Conservation (phyloP, 2,329 filamentous ascomycete species). For the Fusarium sp. region DNA sequence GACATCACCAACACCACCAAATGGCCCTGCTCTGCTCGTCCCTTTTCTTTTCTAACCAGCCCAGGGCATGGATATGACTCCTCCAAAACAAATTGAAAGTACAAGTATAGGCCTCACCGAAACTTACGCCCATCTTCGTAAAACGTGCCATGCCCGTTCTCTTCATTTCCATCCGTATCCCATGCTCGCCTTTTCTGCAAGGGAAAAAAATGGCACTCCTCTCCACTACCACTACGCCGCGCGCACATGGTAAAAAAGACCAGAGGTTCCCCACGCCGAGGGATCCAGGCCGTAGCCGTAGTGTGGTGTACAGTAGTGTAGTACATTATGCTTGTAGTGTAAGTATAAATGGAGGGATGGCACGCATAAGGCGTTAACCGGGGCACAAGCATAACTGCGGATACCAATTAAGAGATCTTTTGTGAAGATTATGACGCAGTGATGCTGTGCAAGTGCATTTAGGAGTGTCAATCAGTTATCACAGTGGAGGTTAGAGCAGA, state of each 20-base stretch:
- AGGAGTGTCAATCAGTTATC: slow-evolving; percentile 9
- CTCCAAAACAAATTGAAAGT: slow-evolving; percentile 11
- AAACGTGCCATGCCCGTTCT: slow-evolving; percentile 25
- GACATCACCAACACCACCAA: slow-evolving; percentile 34
- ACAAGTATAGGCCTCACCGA: slow-evolving; percentile 35
- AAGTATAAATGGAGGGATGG: slow-evolving; percentile 31
- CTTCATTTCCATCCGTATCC: slow-evolving; percentile 43
- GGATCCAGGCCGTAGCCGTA: slow-evolving; percentile 1
- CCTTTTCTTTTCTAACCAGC: not conserved
- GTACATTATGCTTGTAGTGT: not conserved
- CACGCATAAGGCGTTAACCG: slow-evolving; percentile 23
- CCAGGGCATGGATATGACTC: slow-evolving; percentile 28
- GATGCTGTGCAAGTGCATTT: slow-evolving; percentile 16
- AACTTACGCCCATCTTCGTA: slow-evolving; percentile 21
- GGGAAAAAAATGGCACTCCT: slow-evolving; percentile 36
- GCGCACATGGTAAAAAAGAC: slow-evolving; percentile 1
- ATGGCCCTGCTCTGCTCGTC: slow-evolving; percentile 1
- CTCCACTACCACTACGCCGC: slow-evolving; percentile 21
- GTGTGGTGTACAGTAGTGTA: not conserved
- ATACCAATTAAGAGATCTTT: slow-evolving; percentile 25
- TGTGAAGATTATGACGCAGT: slow-evolving; percentile 37
- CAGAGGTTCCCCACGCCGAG: slow-evolving; percentile 25
- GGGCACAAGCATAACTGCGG: slow-evolving; percentile 23
- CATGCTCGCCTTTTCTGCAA: slow-evolving; percentile 38
- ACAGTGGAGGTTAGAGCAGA: slow-evolving; percentile 6